Conservation (phyloP, 129 eudicot genomes). For the Centella asiatica region DNA sequence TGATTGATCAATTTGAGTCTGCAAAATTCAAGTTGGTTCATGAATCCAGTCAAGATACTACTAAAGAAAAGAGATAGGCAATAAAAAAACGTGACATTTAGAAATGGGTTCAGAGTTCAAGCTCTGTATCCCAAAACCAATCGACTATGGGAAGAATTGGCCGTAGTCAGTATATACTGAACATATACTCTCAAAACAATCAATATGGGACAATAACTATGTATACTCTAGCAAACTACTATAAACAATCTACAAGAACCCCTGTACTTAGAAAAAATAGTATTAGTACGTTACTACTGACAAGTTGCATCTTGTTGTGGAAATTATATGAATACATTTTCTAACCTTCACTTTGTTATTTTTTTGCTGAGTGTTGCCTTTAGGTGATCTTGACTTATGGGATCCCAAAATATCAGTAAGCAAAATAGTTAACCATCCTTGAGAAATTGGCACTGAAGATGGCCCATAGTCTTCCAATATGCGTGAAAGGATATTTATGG, state of each 20-base stretch:
- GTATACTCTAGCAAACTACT: no score
- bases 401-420: slow-evolving; percentile 50
- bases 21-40: slow-evolving; percentile 26
- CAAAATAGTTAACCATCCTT: slow-evolving; percentile 89
- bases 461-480: slow-evolving; percentile 87
- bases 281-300: no score
- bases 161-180: no score
- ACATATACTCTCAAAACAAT: no score
- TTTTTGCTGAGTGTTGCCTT: slow-evolving; percentile 47
- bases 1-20: slow-evolving; percentile 84
- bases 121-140: no score
- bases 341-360: slow-evolving; percentile 82
- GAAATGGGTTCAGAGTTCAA: no score
- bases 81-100: not conserved
- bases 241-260: not conserved
- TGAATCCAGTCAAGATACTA: slow-evolving; percentile 2
- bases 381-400: slow-evolving; percentile 34
- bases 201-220: no score
- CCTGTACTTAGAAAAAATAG: not conserved
- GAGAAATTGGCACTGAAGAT: slow-evolving; percentile 78
- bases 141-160: no score
- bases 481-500: slow-evolving; percentile 57
- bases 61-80: not conserved
- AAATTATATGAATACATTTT: slow-evolving; percentile 6
- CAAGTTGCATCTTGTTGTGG: no score